phyloP scores from a whole-genome alignment of 2,329 filamentous ascomycete species.

The Pseudogymnoascus sp. region DNA sequence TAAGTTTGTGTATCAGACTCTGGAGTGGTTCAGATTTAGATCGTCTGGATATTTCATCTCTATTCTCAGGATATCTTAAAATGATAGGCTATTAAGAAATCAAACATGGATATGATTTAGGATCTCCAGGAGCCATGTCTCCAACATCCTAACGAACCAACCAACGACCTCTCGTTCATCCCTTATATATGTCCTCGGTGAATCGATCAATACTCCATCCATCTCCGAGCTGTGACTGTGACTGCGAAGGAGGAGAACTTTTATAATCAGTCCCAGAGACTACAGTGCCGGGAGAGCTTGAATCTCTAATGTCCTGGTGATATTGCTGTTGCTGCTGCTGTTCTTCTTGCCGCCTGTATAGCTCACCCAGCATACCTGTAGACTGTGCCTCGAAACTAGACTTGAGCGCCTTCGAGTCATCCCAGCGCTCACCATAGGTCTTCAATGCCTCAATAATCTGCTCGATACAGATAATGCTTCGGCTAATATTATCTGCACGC shows the following conservation, averaged over 20 bases:
- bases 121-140: neutral
- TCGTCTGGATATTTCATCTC: neutral
- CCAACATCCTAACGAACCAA: neutral
- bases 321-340: neutral
- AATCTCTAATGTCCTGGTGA: neutral
- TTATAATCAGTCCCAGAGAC: neutral
- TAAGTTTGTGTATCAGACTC: neutral
- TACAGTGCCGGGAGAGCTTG: neutral
- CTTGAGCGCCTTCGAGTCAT: conserved; percentile 47
- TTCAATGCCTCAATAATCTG: conserved; percentile 47
- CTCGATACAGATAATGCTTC: conserved; percentile 50
- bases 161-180: neutral
- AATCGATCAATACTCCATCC: neutral
- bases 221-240: neutral
- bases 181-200: conserved; percentile 1
- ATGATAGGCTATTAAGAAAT: neutral
- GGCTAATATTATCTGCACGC: conserved; percentile 45
- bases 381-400: conserved; percentile 41
- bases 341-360: neutral
- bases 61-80: conserved; percentile 2
- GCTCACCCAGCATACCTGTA: neutral
- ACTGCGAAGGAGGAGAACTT: conserved; percentile 1
- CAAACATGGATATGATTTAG: neutral
- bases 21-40: neutral
- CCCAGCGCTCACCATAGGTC: conserved; percentile 55